Base-by-base conservation (phyloP, 2,329 filamentous ascomycete species). In the Pseudocercospora eumusae region DNA sequence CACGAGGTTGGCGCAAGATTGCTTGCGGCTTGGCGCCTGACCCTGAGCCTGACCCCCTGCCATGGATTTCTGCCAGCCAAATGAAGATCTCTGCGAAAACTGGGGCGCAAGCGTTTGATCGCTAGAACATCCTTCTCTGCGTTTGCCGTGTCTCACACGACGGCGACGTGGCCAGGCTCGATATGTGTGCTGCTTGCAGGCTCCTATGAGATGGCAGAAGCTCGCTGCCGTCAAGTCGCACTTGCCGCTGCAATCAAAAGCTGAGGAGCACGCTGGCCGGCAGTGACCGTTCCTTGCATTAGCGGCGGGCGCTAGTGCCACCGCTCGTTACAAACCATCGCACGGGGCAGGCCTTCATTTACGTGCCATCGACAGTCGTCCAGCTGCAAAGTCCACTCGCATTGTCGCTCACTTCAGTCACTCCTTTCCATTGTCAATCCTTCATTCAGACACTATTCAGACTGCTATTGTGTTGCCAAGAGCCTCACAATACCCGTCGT, bases 401-500 rank as follows among this genome's bases (percentile, higher is more conserved):
- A 33, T 13, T n/a, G n/a, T n/a, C 52, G 52, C 60, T 31, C 59
- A 57, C 59, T 50, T 55, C 53, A 60, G 60, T 63, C 64, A 59
- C 56, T 64, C 63, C 28, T 64, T 63, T 57, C 59, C 18, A 59
- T 59, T 42, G 40, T 57, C 61, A 49, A 45, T 56, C n/a, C 33
- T 59, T 56, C 47, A 9, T 11, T 31, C 63, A 66, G 63, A 64
- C n/a, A n/a, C n/a, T n/a, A n/a, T n/a, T n/a, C n/a, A n/a, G n/a
- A n/a, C 61, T 60, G 61, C 63, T 49, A 44, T 62, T 62, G 56
- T 61, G 65, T 50, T n/a, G 63, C 61, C 65, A 31, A 67, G 65
- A 28, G 65, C 65, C 60, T 50, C 65, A 60, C 65, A 53, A 59
- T 56, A 49, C 21, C 57, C 40, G 65, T 66, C 65, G 65, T 67